Evolutionary conservation across 139 green algal genomes (phyloP).

Genomic region (Yamagishiella unicocca): DNA sequence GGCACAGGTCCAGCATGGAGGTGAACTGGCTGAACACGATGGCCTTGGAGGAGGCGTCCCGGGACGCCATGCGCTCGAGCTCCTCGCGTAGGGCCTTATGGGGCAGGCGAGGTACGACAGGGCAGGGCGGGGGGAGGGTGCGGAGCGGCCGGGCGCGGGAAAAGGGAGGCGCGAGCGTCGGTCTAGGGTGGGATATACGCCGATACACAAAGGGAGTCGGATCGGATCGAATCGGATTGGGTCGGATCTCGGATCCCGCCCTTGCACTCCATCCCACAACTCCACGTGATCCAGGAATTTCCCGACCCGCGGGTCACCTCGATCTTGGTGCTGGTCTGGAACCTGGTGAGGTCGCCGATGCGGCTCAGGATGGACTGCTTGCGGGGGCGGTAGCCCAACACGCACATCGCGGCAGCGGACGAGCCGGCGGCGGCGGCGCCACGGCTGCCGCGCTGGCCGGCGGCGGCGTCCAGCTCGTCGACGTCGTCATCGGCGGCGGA

Average conservation of each 20-base stretch:
- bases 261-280: too few relatives aligned
- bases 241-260: too few relatives aligned
- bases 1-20: slow-evolving; percentile 91
- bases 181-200: too few relatives aligned
- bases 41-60: slow-evolving; percentile 85
- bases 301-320: slow-evolving; percentile 63
- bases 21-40: slow-evolving; percentile 98
- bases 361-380: slow-evolving; percentile 83
- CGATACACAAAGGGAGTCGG: too few relatives aligned
- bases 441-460: background rate
- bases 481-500: background rate
- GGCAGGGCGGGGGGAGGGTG: background rate
- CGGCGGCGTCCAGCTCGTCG: background rate
- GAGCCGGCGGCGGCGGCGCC: background rate
- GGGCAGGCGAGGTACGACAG: background rate
- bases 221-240: too few relatives aligned
- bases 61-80: slow-evolving; percentile 75
- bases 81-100: slow-evolving; percentile 84
- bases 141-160: too few relatives aligned
- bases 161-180: too few relatives aligned
- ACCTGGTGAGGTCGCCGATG: slow-evolving; percentile 72
- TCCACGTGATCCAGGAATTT: too few relatives aligned
- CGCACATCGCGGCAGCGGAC: background rate
- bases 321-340: slow-evolving; percentile 94
- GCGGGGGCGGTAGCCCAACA: slow-evolving; percentile 44